Evolutionary conservation across 345 rosid genomes (phyloP).

Genomic region (Adansonia digitata): DNA sequence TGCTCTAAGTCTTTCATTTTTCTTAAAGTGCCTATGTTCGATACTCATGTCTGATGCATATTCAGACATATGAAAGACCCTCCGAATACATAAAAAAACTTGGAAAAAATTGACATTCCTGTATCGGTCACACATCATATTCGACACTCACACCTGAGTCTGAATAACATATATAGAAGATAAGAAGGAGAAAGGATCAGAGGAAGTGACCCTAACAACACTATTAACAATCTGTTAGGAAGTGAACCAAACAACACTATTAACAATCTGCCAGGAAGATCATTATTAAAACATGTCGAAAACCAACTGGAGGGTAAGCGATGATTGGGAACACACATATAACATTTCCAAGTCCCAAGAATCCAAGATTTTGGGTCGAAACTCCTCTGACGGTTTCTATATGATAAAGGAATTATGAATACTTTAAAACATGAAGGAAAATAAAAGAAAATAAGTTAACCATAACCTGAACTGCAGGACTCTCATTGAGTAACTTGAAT

Average conservation of each 20-base stretch:
- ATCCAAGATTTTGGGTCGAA: neutral
- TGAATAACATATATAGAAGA: neutral
- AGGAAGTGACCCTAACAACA: neutral
- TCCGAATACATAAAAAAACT: too few species aligned
- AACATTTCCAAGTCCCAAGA: neutral
- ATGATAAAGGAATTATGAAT: neutral
- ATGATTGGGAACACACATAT: neutral
- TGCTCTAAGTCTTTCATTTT: neutral
- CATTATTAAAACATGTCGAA: neutral
- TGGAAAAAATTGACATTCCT: too few species aligned
- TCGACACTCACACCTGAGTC: neutral
- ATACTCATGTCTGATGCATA: neutral
- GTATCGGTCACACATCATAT: too few species aligned
- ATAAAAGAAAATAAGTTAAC: neutral
- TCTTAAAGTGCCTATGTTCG: neutral
- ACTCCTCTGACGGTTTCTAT: neutral
- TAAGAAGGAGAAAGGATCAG: neutral
- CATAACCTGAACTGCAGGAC: slow-evolving; percentile 54
- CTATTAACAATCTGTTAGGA: neutral
- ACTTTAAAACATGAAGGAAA: neutral
- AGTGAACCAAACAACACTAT: neutral
- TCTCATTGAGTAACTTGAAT: slow-evolving; percentile 51
- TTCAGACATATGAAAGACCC: too few species aligned
- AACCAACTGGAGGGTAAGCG: neutral
- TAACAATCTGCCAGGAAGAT: neutral